Evolutionary conservation across 228 moss, liverwort and hornwort species (phyloP).

Genomic region (Sphagnum magellanicum): DNA sequence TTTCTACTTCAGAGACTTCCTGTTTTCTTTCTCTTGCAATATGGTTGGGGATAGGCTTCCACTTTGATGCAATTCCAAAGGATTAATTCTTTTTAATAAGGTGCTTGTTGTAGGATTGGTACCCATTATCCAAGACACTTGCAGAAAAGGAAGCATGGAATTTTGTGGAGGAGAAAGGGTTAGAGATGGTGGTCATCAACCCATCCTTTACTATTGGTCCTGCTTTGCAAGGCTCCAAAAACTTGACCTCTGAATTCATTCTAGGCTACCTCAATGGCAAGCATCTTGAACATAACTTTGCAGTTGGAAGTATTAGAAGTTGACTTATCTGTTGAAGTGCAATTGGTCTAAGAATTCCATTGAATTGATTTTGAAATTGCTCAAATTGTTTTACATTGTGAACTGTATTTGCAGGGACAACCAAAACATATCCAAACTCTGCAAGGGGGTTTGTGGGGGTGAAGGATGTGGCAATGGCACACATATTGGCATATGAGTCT

Average conservation of each 20-base stretch:
- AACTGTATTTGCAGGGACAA: conserved; percentile 7
- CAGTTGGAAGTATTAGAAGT: too few relatives aligned
- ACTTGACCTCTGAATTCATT: conserved; percentile 45
- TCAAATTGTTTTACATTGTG: too few relatives aligned
- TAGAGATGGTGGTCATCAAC: conserved; percentile 50
- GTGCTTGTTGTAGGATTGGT: conserved; percentile 19
- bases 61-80: too few relatives aligned
- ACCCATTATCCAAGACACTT: conserved; percentile 56
- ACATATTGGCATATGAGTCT: conserved; percentile 23
- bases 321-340: not conserved
- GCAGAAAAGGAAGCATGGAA: conserved; percentile 77
- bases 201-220: conserved; percentile 54
- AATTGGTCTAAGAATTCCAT: too few relatives aligned
- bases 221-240: conserved; percentile 43
- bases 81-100: too few relatives aligned
- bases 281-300: not conserved
- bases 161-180: conserved; percentile 47
- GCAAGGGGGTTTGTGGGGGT: conserved; percentile 13
- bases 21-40: too few relatives aligned
- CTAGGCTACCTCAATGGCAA: conserved; percentile 32
- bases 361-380: too few relatives aligned
- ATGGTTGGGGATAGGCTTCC: too few relatives aligned
- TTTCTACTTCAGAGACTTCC: too few relatives aligned
- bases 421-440: conserved; percentile 11
- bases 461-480: conserved; percentile 18